These are phyloP conservation scores for Fomes fomentarius DNA, from an alignment of 1,284 basidiomycete species.

Conservation along the genomic window DNA sequence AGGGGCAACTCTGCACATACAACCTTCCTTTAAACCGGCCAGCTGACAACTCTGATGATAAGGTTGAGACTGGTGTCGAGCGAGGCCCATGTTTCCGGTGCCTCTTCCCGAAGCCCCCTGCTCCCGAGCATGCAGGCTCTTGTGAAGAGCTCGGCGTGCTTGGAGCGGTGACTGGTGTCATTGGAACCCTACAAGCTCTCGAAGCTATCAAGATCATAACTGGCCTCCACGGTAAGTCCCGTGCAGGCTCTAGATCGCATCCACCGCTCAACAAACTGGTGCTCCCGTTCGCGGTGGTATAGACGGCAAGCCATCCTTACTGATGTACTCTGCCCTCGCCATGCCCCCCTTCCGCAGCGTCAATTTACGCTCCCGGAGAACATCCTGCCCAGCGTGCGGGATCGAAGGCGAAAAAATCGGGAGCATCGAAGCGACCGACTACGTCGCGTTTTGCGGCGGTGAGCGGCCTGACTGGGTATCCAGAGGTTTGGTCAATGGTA, in stretches of 20 bases:
- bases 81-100: constrained; percentile 94
- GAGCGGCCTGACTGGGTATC: constrained; percentile 63
- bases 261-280: too few species aligned
- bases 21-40: constrained; percentile 41
- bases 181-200: constrained; percentile 90
- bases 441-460: constrained; percentile 81
- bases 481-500: constrained; percentile 47
- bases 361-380: constrained; percentile 72
- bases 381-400: constrained; percentile 68
- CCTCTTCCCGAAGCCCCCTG: constrained; percentile 82
- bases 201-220: constrained; percentile 87
- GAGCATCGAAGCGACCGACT: constrained; percentile 61
- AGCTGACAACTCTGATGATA: not conserved
- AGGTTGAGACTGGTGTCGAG: constrained; percentile 36
- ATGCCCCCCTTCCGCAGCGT: constrained; percentile 80
- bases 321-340: constrained; percentile 76
- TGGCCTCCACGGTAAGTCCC: constrained; percentile 66
- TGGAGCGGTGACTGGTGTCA: constrained; percentile 88
- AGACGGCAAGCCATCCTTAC: constrained; percentile 66
- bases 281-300: too few species aligned
- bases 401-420: constrained; percentile 45
- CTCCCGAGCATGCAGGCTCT: constrained; percentile 64
- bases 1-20: constrained; percentile 90
- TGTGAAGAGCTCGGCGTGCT: constrained; percentile 94
- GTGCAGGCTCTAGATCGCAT: too few species aligned